Base-by-base conservation (phyloP, 192 early-diverging fungal species). In the Coemansia sp. region DNA sequence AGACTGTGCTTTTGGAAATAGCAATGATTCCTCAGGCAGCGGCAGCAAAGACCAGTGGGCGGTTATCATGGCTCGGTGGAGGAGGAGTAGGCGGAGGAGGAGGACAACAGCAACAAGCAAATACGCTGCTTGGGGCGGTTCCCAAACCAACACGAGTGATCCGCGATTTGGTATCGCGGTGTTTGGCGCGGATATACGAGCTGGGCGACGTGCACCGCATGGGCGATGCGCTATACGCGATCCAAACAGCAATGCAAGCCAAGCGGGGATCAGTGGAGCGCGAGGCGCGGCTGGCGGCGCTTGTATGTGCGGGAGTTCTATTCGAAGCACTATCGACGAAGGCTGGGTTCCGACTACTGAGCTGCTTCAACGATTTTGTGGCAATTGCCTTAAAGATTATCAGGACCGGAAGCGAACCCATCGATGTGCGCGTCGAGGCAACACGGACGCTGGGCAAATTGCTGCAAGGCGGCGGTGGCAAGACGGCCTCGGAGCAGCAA, bases 291-390 rank as follows among this genome's bases (percentile, higher is more conserved):
- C 17, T 69, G 15, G 89, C 92, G 3, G 87, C 92, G 0, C 85
- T 96, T 15, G 74, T 86, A 56, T 87, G 87, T 40, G 84, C 91
- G 6, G 95, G 95, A 1, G 83, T 83, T 22, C 75, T 97, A 23
- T 90, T 93, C 67, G 91, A 92, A 59, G 81, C 87, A 1, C 70
- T 92, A 9, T 91, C 69, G 1, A 40, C 36, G 1, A 63, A 62
- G 15, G 76, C 76, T 2, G 81, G 83, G 14, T 79, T 82, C 54
- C 63, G 83, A 7, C 69, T 85, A 1, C 60, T 85, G 19, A 82
- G 80, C 62, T 74, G 74, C 48, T 82, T 82, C 34, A 74, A 55
- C 34, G 83, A 85, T 35, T 73, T 81, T 66, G 46, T 83, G 4
- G 52, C 61, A 7, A 49, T 68, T 3, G 46, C 33, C 2, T 15